Evolutionary conservation across 305 asterid species (phyloP).

Genomic region (Ajuga reptans): DNA sequence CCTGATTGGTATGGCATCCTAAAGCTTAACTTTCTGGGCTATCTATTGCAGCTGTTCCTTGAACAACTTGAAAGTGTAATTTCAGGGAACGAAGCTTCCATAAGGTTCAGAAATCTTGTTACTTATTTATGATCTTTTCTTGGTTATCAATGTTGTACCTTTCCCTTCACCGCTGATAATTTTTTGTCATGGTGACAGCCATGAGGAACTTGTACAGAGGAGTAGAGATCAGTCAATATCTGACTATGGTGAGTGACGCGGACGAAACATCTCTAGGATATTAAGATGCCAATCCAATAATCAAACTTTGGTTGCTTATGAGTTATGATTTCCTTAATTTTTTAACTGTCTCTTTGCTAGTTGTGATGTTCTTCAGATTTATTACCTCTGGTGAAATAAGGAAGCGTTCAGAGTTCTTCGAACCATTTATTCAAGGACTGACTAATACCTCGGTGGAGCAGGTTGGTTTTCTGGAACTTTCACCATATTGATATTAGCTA

Average conservation of each 20-base stretch:
- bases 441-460: slow-evolving; percentile 68
- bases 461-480: slow-evolving; percentile 35
- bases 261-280: slow-evolving; percentile 9
- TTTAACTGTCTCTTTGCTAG: slow-evolving; percentile 39
- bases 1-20: slow-evolving; percentile 10
- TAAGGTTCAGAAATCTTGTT: slow-evolving; percentile 44
- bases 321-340: neutral
- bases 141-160: slow-evolving; percentile 11
- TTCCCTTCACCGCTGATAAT: neutral
- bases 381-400: slow-evolving; percentile 84
- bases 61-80: slow-evolving; percentile 87
- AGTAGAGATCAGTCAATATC: slow-evolving; percentile 80
- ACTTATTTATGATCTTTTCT: slow-evolving; percentile 11
- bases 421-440: slow-evolving; percentile 84
- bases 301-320: neutral
- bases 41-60: slow-evolving; percentile 62
- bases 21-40: slow-evolving; percentile 21
- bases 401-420: slow-evolving; percentile 75
- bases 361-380: slow-evolving; percentile 97
- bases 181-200: slow-evolving; percentile 42
- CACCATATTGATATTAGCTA: neutral
- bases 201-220: slow-evolving; percentile 74
- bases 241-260: slow-evolving; percentile 67
- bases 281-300: neutral
- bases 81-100: slow-evolving; percentile 54